Conservation (phyloP, 139 green algal genomes). For the Nannochloris sp. region DNA sequence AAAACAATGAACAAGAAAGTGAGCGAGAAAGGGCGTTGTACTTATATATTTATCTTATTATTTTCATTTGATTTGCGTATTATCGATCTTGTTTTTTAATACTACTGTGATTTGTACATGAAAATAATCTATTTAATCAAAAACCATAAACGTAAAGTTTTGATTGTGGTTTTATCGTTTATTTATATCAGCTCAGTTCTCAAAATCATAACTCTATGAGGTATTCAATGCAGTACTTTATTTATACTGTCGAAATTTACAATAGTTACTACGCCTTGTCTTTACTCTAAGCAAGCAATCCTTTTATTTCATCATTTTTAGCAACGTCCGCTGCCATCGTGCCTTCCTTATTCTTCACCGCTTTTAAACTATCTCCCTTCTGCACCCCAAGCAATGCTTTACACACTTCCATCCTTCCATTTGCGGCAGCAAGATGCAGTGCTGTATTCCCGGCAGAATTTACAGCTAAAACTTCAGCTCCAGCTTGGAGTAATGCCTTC, state of each 20-base stretch:
- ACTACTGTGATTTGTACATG: not conserved
- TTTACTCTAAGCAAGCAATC: not conserved
- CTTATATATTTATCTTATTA: no score
- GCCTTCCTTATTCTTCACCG: constrained; percentile 4
- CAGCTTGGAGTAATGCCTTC: constrained; percentile 32
- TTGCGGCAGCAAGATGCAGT: constrained; percentile 25
- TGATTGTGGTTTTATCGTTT: no score
- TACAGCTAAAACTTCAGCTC: constrained; percentile 13
- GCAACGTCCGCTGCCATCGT: constrained; percentile 13
- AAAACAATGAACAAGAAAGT: no score
- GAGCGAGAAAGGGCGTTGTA: no score
- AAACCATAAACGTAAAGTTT: not conserved
- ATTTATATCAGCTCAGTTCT: no score
- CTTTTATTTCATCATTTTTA: not conserved
- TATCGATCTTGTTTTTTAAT: no score
- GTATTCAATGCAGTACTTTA: no score
- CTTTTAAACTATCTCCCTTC: not conserved
- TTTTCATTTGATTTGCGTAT: no score
- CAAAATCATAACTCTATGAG: no score
- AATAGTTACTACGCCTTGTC: no score
- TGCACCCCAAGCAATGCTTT: not conserved
- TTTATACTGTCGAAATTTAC: no score
- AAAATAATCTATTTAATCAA: not conserved
- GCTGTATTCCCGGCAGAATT: constrained; percentile 36
- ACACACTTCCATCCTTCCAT: constrained; percentile 10